Evolutionary conservation across 2,329 filamentous ascomycete species (phyloP), one percentile per base, ranked within the genome.

Genomic region (Graphiopsis chlorocephala): DNA sequence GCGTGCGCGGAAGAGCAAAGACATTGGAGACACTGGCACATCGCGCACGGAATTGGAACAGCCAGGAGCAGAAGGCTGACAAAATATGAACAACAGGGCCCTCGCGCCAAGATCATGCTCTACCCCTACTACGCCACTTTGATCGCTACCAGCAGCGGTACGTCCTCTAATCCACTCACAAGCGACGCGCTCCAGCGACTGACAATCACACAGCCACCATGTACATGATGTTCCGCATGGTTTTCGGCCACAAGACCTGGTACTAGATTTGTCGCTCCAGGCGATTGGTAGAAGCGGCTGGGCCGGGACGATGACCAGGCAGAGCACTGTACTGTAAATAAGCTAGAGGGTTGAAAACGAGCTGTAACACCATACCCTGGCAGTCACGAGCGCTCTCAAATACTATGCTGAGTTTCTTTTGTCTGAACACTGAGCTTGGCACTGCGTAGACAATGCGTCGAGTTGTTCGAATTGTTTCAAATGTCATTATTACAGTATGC

Each of bases 231-330:
- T 81, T 84, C 77, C 89, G 91, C 77, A 87, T 90, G 82, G 81
- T 90, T 69, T 76, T 88, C 45, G 91, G 91, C 74, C 86, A 93
- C 84, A 93, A 92, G 86, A 91, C 88, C 68, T 93, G 88, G 88
- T 91, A 68, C 64, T 72, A 62, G 31, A 53, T 50, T 26, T 15
- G 12, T 62, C 60, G 60, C 48, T 42, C 55, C 15, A 23, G 2
- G 20, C 12, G 48, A 42, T 23, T 20, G 31, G 58, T 23, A 7
- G 33, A 17, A 23, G 38, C n/a, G 20, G 48, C 11, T 45, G 48
- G 23, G 60, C 17, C 48, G 33, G n/a, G 17, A 55, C 29, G 33
- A 28, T 29, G 28, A 31, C 31, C 50, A 53, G 50, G 50, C 50
- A 53, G 50, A 53, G 26, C 25, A 45, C 47, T 33, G 60, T 55